Conservation (phyloP, 2,329 filamentous ascomycete species). For the Claviceps sp. region DNA sequence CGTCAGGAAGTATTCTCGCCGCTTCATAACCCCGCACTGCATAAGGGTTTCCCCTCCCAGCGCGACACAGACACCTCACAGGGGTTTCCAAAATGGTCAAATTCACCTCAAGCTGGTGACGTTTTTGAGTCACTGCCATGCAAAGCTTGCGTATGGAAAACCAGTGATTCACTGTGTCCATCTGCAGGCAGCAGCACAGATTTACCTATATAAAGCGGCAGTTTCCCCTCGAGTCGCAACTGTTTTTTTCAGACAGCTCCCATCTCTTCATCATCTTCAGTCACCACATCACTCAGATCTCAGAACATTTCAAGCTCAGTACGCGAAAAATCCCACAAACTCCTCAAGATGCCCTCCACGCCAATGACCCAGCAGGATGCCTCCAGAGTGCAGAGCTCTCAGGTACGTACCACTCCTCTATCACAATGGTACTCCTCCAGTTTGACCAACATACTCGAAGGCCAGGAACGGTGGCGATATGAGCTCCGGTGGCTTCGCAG, state of each 20-base stretch:
- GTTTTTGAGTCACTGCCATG: no score
- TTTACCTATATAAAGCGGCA: no score
- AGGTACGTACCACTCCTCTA: neutral
- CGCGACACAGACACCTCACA: no score
- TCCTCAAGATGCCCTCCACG: neutral
- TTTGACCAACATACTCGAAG: neutral
- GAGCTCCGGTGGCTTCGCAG: neutral
- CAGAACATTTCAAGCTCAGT: neutral
- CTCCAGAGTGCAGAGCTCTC: neutral
- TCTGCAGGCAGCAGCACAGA: no score
- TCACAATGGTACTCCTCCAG: neutral
- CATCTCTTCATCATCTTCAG: neutral
- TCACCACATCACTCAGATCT: neutral
- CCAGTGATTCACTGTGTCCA: no score
- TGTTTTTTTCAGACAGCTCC: no score
- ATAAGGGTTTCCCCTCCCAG: no score
- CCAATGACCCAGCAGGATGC: neutral
- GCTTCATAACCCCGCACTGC: no score
- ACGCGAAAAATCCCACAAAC: neutral
- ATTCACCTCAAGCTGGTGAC: no score
- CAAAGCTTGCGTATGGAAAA: no score
- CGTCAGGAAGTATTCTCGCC: neutral
- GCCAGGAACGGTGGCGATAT: neutral
- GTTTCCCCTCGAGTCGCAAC: no score
- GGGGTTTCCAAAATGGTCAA: no score